Conservation (phyloP, 805 yeast genomes). For the Barnettozyma salicaria region DNA sequence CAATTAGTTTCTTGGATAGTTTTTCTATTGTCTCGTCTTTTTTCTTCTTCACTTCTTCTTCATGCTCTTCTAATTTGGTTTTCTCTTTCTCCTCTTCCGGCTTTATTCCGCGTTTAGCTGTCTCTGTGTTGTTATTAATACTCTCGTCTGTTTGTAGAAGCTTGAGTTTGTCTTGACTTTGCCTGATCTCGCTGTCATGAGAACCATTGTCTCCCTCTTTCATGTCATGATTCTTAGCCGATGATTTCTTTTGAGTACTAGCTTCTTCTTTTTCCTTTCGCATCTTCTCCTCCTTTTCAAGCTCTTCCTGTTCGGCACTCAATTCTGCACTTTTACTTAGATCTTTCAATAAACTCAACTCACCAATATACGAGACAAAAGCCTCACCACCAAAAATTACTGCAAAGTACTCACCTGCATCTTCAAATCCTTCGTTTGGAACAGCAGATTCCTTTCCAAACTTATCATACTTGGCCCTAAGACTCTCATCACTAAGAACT, state of each 20-base stretch:
- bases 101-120: not conserved
- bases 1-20: slow-evolving; percentile 52
- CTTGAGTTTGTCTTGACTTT: slow-evolving; percentile 9
- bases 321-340: slow-evolving; percentile 56
- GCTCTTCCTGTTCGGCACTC: slow-evolving; percentile 42
- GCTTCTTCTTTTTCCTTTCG: slow-evolving; percentile 28
- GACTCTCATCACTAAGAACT: slow-evolving; percentile 58
- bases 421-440: slow-evolving; percentile 65
- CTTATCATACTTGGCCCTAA: slow-evolving; percentile 66
- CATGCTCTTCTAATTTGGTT: slow-evolving; percentile 52
- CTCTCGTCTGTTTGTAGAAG: slow-evolving; percentile 4
- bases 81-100: slow-evolving; percentile 33
- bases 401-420: slow-evolving; percentile 65
- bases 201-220: not conserved
- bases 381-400: slow-evolving; percentile 88
- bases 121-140: not conserved
- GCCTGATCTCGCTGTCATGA: not conserved
- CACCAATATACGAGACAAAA: slow-evolving; percentile 83
- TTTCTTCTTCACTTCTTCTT: slow-evolving; percentile 68
- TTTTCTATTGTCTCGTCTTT: slow-evolving; percentile 59
- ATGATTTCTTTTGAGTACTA: slow-evolving; percentile 13
- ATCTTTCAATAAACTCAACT: slow-evolving; percentile 71
- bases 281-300: slow-evolving; percentile 37
- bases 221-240: slow-evolving; percentile 1
- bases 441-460: slow-evolving; percentile 69